These are phyloP conservation scores for Oryza glumipatula DNA, from an alignment of 176 grass and related monocot species.

Conservation along the genomic window DNA sequence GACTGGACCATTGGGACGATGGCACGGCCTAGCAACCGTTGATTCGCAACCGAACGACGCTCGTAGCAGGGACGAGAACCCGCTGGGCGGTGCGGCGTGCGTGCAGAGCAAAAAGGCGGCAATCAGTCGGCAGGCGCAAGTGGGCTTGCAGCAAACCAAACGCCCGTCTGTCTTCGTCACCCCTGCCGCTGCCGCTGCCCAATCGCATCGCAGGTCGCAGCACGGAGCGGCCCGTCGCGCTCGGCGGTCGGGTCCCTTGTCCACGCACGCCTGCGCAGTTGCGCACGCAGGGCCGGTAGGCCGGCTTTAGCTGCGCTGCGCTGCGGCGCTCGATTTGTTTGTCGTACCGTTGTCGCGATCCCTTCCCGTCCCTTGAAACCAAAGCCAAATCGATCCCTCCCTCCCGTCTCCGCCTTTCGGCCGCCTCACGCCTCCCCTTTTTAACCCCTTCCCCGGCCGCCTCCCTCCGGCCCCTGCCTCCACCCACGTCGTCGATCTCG, in stretches of 20 bases:
- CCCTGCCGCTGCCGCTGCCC: neutral
- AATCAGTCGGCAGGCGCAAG: neutral
- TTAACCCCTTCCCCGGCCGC: constrained; percentile 21
- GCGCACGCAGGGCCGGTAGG: neutral
- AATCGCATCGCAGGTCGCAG: neutral
- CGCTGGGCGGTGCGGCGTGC: neutral
- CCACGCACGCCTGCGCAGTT: neutral
- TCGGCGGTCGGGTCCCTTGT: neutral
- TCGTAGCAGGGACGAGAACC: too few species aligned
- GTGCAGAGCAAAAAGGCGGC: too few species aligned
- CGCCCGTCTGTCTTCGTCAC: too few species aligned
- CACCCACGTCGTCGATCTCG: neutral
- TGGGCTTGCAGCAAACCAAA: too few species aligned
- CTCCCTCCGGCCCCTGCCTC: neutral
- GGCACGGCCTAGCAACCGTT: neutral
- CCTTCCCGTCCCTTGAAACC: constrained; percentile 52
- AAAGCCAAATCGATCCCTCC: constrained; percentile 35
- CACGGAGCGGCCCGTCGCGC: neutral
- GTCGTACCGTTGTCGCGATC: constrained; percentile 41
- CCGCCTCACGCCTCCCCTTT: constrained; percentile 17
- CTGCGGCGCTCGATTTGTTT: constrained; percentile 12
- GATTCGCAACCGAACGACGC: neutral
- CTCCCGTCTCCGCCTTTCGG: constrained; percentile 20
- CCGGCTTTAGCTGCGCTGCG: neutral
- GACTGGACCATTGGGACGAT: neutral